Conservation (phyloP, 2,329 filamentous ascomycete species). For the Pseudocercospora vitis region DNA sequence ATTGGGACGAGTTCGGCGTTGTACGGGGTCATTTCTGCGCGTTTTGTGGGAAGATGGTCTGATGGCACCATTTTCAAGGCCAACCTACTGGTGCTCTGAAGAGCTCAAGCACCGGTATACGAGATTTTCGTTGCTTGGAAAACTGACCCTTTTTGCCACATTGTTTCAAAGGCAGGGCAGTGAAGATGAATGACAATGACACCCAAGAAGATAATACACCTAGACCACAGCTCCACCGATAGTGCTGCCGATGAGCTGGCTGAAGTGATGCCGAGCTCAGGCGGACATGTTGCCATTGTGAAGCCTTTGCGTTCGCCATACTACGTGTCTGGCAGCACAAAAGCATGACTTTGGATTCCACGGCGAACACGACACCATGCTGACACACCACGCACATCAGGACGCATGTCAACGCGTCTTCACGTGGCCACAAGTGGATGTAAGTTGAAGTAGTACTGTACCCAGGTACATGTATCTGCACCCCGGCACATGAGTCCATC, state of each 20-base stretch:
- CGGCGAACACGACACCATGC: slow-evolving; percentile 5
- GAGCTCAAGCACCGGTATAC: slow-evolving; percentile 28
- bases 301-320: background rate
- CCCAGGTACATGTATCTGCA: background rate
- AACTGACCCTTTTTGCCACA: background rate
- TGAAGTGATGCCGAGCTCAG: background rate
- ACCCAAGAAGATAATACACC: slow-evolving; percentile 17
- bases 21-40: slow-evolving; percentile 13
- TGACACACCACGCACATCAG: background rate
- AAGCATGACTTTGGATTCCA: background rate
- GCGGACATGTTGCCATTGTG: background rate
- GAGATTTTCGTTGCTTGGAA: slow-evolving; percentile 17
- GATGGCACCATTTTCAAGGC: slow-evolving; percentile 10
- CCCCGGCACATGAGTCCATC: background rate
- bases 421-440: too few relatives aligned
- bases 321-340: background rate
- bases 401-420: background rate
- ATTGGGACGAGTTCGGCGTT: slow-evolving; percentile 10
- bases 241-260: background rate
- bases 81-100: slow-evolving; percentile 30
- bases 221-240: slow-evolving; percentile 14
- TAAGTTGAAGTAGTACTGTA: background rate
- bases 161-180: slow-evolving; percentile 14
- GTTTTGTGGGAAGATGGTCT: slow-evolving; percentile 11
- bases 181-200: slow-evolving; percentile 11